A percentile compares a stretch with the other conserved stretches of the same genome.
phyloP scores from a whole-genome alignment of 768 basidiomycete species.

The Tubosaeta sp. region DNA sequence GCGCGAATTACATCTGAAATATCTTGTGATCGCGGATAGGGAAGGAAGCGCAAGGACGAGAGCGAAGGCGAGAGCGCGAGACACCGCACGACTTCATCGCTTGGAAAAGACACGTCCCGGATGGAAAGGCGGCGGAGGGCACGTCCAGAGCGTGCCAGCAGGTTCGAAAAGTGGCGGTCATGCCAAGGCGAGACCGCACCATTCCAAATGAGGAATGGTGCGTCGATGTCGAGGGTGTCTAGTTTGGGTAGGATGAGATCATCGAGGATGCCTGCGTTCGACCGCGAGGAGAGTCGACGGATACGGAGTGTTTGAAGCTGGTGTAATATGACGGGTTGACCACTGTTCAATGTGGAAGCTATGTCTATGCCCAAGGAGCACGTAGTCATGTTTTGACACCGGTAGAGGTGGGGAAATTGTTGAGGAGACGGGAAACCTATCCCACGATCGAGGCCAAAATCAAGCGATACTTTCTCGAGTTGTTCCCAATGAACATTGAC shows the following conservation, averaged over 20 bases:
- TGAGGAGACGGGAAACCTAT: neutral
- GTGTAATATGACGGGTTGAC: neutral
- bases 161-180: conserved; percentile 6
- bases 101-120: conserved; percentile 8
- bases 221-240: conserved; percentile 16
- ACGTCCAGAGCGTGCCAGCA: conserved; percentile 15
- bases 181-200: conserved; percentile 1
- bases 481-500: conserved; percentile 10
- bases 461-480: conserved; percentile 12
- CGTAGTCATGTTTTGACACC: conserved; percentile 16
- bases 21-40: conserved; percentile 11
- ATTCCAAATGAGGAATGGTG: neutral
- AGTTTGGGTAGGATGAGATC: conserved; percentile 15
- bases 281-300: conserved; percentile 2
- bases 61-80: conserved; percentile 11
- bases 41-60: conserved; percentile 9
- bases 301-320: conserved; percentile 14
- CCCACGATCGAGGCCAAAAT: neutral
- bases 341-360: neutral
- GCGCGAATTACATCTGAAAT: conserved; percentile 4
- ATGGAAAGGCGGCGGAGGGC: conserved; percentile 12
- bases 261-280: conserved; percentile 4
- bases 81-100: conserved; percentile 17
- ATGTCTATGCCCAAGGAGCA: conserved; percentile 16
- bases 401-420: conserved; percentile 2